Evolutionary conservation across 352 stramenopile species (phyloP).

Genomic region (Pythium coloratum): DNA sequence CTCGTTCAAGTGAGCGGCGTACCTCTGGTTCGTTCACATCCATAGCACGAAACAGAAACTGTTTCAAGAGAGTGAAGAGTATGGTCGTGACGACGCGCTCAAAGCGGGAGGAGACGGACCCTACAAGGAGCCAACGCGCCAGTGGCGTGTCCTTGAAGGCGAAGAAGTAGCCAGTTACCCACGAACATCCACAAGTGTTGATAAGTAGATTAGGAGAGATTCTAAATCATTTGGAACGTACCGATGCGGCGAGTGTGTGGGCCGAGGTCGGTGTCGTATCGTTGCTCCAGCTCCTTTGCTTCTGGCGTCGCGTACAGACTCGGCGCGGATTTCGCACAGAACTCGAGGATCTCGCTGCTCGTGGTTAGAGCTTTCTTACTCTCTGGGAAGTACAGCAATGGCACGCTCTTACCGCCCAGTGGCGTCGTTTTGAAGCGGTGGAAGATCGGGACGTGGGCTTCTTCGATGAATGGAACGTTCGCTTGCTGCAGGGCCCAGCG

Average conservation of each 20-base stretch:
- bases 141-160: neutral
- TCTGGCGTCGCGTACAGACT: slow-evolving; percentile 39
- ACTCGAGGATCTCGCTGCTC: slow-evolving; percentile 47
- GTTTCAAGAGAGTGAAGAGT: neutral
- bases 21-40: neutral
- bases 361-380: slow-evolving; percentile 30
- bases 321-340: slow-evolving; percentile 34
- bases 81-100: neutral
- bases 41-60: neutral
- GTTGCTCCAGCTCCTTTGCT: slow-evolving; percentile 40
- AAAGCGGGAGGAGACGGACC: neutral
- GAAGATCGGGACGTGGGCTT: slow-evolving; percentile 48
- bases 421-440: slow-evolving; percentile 42
- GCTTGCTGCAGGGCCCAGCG: slow-evolving; percentile 50
- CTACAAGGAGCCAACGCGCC: neutral
- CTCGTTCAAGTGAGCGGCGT: neutral
- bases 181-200: neutral
- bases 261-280: slow-evolving; percentile 46
- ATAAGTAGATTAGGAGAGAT: neutral
- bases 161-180: neutral
- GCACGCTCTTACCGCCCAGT: slow-evolving; percentile 45
- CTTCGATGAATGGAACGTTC: slow-evolving; percentile 43
- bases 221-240: slow-evolving; percentile 10
- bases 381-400: slow-evolving; percentile 33
- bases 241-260: slow-evolving; percentile 33